Evolutionary conservation across 345 rosid genomes (phyloP), one percentile per base, ranked within the genome.

Genomic region (Moricandia arvensis): DNA sequence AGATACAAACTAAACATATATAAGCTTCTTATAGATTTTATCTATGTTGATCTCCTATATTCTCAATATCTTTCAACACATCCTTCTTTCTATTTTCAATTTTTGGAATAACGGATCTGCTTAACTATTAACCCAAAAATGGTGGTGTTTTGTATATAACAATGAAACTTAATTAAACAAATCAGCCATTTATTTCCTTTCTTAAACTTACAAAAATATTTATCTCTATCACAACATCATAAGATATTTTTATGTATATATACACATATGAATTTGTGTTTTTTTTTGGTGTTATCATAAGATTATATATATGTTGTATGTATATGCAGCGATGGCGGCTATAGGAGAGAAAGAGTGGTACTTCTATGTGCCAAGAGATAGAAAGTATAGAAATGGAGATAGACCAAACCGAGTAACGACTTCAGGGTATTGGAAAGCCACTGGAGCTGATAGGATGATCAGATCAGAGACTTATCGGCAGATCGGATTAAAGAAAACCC

Each of bases 331-430:
- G 7, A 53, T 96, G 85, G 99, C 99, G 7, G 96, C 98, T 0
- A 96, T 96, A 57, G 99, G 99, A 51, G 99, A 96, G 93, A 96
- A 91, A 76, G 99, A 93, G 66, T 96, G 99, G 99, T 96, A 87
- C 81, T 96, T 96, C 79, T 96, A 96, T 69, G 99, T 93, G 51
- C 99, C 99, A 0, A 83, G 99, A 78, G 99, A 96, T 74, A 68
- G 97, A 3, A 96, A 96, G 81, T 96, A 96, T 49, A 68, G 99
- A 63, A 96, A 96, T 76, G 99, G 99, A 4, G 99, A 96, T 67
- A 81, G 99, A 5, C 99, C 99, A 0, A 96, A 96, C 67, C 87
- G 99, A 0, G 99, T 96, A 49, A 96, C 99, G 0, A 93, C 97
- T 31, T 96, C 98, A 0, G 98, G 99, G 1, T 96, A 96, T 67